Percentiles rank a stretch among this genome's conserved stretches.
phyloP scores from a whole-genome alignment of 495 filamentous ascomycete genomes.

The Aspergillus carlsbadensis region DNA sequence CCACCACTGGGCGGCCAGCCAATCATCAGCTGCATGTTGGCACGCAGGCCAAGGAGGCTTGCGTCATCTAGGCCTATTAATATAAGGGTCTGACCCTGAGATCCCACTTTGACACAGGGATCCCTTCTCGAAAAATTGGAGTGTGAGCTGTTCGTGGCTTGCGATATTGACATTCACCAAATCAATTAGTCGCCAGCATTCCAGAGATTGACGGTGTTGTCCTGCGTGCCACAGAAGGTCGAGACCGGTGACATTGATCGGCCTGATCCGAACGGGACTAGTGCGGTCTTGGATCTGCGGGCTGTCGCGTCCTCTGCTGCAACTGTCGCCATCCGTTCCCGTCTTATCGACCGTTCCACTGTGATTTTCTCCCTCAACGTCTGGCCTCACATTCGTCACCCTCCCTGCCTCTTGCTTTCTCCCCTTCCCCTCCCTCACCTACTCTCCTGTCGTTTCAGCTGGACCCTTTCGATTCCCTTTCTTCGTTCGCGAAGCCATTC shows the following conservation, averaged over 20 bases:
- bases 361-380: constrained; percentile 7
- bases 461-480: neutral
- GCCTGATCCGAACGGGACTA: constrained; percentile 10
- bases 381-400: constrained; percentile 9
- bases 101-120: too few species aligned
- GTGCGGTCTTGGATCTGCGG: constrained; percentile 11
- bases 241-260: neutral
- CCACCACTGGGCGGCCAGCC: neutral
- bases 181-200: too few species aligned
- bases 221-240: neutral
- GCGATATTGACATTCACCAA: too few species aligned
- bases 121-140: neutral
- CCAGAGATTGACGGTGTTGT: neutral
- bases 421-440: neutral
- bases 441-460: constrained; percentile 3
- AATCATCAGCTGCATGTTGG: neutral
- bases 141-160: too few species aligned
- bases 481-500: constrained; percentile 8
- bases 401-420: neutral
- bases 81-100: neutral
- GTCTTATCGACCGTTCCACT: constrained; percentile 19
- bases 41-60: constrained; percentile 14
- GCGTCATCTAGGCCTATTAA: constrained; percentile 13
- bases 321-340: constrained; percentile 24
- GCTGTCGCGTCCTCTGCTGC: constrained; percentile 18